Base-by-base conservation (phyloP, 2,329 filamentous ascomycete species). In the Sclerotinia spermophila region DNA sequence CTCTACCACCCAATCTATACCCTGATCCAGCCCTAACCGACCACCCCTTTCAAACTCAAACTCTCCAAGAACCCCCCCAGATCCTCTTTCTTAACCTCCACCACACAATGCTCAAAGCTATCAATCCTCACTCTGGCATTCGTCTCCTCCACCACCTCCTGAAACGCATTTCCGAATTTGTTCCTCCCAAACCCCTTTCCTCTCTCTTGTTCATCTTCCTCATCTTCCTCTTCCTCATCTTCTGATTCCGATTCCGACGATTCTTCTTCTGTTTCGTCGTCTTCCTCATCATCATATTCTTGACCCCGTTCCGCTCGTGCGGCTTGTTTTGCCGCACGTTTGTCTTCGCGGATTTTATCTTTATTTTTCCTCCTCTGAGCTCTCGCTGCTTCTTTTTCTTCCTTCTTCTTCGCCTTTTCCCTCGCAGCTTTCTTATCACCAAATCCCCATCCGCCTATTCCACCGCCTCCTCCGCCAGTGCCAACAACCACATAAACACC, bases 11-110 rank as follows among this genome's bases (percentile, higher is more conserved):
- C n/a, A 13, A 27, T 44, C 21, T 7, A 27, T 53, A 15, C 0
- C 2, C 19, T 27, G 1, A 27, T 17, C 24, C 5, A 17, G 0
- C 24, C 35, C 21, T 69, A 90, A 58, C 88, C 87, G 69, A 90
- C 91, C 27, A 98, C 94, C 70, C 90, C 90, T 86, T 96, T 97
- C 86, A 94, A 90, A 81, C 94, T 97, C 79, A 99, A 81, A 70
- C 91, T 90, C 83, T 99, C 96, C 75, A 99, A 83, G 80, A 99
- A 99, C 0, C 91, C 93, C 24, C 89, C 89, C 40, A 99, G 82
- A 81, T 98, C 96, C 79, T 98, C 96, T 83, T 97, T 97, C 82
- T 90, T 90, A n/a, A 99, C 95, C 80, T 99, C 96, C 61, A 98
- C 94, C 11, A 98, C 96, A 78, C 93, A 97, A 80, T 97, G 93